Conservation (phyloP, 2,329 filamentous ascomycete species). For the Trichophyton rubrum region DNA sequence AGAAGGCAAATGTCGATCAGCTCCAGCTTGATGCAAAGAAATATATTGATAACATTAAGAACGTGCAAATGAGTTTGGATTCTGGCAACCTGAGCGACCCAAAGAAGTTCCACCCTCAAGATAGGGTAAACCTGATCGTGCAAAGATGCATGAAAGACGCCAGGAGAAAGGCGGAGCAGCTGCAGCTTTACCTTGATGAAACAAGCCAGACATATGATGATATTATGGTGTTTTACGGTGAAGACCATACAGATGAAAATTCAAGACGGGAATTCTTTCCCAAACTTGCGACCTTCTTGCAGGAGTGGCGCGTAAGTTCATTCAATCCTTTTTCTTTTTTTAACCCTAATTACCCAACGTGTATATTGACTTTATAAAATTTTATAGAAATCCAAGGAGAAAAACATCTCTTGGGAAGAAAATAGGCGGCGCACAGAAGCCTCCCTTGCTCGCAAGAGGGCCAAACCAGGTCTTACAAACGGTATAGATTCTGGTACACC, state of each 20-base stretch:
- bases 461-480: constrained; percentile 53
- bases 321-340: constrained; percentile 2
- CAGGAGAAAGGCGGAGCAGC: constrained; percentile 85
- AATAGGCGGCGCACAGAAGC: constrained; percentile 73
- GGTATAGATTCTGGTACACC: constrained; percentile 38
- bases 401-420: constrained; percentile 78
- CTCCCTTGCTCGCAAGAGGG: constrained; percentile 74
- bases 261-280: constrained; percentile 90
- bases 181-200: constrained; percentile 84
- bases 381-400: constrained; percentile 66
- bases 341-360: not conserved
- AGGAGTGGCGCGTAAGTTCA: constrained; percentile 67
- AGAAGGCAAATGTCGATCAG: constrained; percentile 93
- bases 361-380: not conserved
- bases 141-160: constrained; percentile 95
- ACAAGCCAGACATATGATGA: constrained; percentile 86
- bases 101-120: constrained; percentile 95
- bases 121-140: constrained; percentile 82
- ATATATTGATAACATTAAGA: constrained; percentile 91
- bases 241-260: constrained; percentile 83
- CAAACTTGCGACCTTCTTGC: constrained; percentile 80
- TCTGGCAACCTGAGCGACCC: constrained; percentile 89
- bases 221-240: constrained; percentile 92
- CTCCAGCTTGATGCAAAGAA: constrained; percentile 73
- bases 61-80: constrained; percentile 83